These are phyloP conservation scores for Fusarium armeniacum DNA, from an alignment of 2,329 filamentous ascomycete genomes.

Conservation along the genomic window DNA sequence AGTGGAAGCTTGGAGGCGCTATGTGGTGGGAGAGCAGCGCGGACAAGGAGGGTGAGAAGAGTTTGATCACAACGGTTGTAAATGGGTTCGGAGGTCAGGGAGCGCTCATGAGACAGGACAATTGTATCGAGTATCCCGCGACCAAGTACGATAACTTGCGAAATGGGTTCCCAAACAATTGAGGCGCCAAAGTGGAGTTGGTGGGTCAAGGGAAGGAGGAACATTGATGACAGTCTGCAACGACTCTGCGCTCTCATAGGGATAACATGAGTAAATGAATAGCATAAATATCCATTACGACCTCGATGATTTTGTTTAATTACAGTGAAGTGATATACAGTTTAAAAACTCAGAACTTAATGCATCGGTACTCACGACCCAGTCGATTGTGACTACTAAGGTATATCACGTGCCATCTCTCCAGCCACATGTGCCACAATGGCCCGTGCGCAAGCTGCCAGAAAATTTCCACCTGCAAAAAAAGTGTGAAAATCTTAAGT, in stretches of 20 bases:
- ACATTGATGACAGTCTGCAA: conserved; percentile 1
- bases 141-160: conserved; percentile 80
- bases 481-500: conserved; percentile 54
- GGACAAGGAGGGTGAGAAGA: conserved; percentile 75
- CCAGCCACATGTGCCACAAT: conserved; percentile 33
- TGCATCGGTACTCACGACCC: no score
- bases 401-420: conserved; percentile 36
- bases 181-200: conserved; percentile 24
- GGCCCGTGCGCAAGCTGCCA: conserved; percentile 52
- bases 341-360: neutral
- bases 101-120: conserved; percentile 66
- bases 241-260: neutral
- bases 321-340: neutral
- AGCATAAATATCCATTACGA: conserved; percentile 1
- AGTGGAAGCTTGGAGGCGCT: conserved; percentile 80
- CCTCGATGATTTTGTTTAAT: neutral
- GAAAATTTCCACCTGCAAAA: conserved; percentile 53
- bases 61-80: conserved; percentile 77
- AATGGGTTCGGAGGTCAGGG: conserved; percentile 67
- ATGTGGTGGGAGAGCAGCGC: conserved; percentile 98
- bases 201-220: conserved; percentile 7
- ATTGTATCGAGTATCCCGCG: conserved; percentile 73
- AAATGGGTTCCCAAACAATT: conserved; percentile 67
- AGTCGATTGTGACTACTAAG: no score
- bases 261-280: conserved; percentile 3